Evolutionary conservation across 768 basidiomycete species (phyloP).

Genomic region (Psilocybe cyanescens): DNA sequence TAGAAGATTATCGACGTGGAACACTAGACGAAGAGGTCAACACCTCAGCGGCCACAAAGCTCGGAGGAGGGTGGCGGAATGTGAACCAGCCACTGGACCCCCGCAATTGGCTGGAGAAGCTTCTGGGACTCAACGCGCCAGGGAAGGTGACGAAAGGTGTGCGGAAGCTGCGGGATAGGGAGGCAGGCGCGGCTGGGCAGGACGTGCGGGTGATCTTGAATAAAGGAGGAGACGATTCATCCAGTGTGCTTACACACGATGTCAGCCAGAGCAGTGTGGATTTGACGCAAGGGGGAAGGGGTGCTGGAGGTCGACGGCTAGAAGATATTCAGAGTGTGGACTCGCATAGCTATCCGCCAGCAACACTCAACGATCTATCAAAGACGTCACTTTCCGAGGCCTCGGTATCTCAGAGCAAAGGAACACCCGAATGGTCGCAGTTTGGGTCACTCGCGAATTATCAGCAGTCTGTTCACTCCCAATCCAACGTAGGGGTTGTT

Average conservation of each 20-base stretch:
- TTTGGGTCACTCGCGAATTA: constrained; percentile 51
- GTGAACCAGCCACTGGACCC: constrained; percentile 85
- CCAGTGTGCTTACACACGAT: constrained; percentile 42
- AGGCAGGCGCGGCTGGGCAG: constrained; percentile 62
- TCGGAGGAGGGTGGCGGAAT: constrained; percentile 84
- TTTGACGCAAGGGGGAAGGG: constrained; percentile 31
- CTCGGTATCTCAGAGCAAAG: constrained; percentile 30
- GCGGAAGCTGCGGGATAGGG: constrained; percentile 78
- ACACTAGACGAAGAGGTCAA: constrained; percentile 92
- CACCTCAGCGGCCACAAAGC: constrained; percentile 88
- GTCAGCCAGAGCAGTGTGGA: constrained; percentile 47
- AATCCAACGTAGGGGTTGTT: constrained; percentile 71
- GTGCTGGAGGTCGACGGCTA: constrained; percentile 53
- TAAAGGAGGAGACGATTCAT: constrained; percentile 46
- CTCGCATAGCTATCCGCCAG: constrained; percentile 67
- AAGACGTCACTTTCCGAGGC: constrained; percentile 41
- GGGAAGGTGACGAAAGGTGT: constrained; percentile 86
- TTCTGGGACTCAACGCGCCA: constrained; percentile 73
- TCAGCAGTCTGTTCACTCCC: constrained; percentile 60
- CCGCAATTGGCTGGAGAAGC: constrained; percentile 72
- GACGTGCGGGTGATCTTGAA: constrained; percentile 67
- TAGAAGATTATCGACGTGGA: constrained; percentile 95
- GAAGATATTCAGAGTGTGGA: constrained; percentile 75
- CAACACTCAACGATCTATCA: constrained; percentile 35
- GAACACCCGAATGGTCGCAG: constrained; percentile 37